phyloP scores from a whole-genome alignment of 164 flowering plant species.

The Nelumbo lutea region DNA sequence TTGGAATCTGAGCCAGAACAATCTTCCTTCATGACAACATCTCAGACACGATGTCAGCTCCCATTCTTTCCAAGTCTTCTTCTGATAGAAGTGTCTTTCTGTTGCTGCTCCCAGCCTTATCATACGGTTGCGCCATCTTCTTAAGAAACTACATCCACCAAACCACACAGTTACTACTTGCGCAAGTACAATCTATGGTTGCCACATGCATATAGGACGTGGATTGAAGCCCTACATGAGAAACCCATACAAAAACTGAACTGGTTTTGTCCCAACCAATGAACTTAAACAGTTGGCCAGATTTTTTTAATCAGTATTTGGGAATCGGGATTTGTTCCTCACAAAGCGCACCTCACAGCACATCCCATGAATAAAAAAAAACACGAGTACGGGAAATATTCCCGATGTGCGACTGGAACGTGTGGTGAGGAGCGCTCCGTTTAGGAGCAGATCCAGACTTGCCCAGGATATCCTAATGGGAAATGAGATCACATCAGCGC shows the following conservation, averaged over 20 bases:
- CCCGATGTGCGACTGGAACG: too few species aligned
- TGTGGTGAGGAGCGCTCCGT: too few species aligned
- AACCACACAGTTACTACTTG: neutral
- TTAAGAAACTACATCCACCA: slow-evolving; percentile 64
- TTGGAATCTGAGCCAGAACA: neutral
- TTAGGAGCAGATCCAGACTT: too few species aligned
- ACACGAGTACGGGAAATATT: too few species aligned
- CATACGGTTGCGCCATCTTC: slow-evolving; percentile 98
- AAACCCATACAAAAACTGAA: neutral
- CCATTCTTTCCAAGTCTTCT: slow-evolving; percentile 84
- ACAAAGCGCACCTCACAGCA: neutral
- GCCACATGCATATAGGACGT: neutral
- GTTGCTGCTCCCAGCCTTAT: slow-evolving; percentile 59
- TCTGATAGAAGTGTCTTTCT: slow-evolving; percentile 79
- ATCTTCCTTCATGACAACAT: slow-evolving; percentile 36
- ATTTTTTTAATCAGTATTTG: too few species aligned
- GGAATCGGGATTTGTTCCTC: neutral
- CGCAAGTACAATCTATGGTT: neutral
- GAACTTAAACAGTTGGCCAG: neutral
- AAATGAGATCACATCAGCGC: too few species aligned
- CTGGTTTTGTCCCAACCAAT: neutral
- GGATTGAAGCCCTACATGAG: too few species aligned
- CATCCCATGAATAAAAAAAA: too few species aligned
- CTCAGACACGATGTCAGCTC: slow-evolving; percentile 23
- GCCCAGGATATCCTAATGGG: too few species aligned